Percentiles rank a stretch among this genome's conserved stretches.
Evolutionary conservation across 2,329 filamentous ascomycete species (phyloP).

Genomic region (Claviceps lovelessii): DNA sequence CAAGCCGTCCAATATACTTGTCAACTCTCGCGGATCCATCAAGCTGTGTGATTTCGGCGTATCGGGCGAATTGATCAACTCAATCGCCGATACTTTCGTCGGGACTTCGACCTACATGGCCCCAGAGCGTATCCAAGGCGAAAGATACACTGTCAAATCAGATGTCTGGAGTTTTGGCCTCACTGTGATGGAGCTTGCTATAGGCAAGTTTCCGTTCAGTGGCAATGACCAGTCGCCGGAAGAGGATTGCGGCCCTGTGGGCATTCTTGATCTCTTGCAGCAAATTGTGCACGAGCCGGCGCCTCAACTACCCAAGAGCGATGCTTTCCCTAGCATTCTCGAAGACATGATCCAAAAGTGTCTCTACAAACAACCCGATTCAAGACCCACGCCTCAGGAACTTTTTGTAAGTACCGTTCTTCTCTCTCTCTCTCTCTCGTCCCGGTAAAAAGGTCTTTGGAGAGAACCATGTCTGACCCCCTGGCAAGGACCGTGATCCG

Average conservation of each 20-base stretch:
- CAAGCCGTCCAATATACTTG: slow-evolving; percentile 93
- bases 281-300: slow-evolving; percentile 96
- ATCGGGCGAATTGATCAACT: slow-evolving; percentile 95
- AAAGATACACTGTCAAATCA: slow-evolving; percentile 93
- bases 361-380: slow-evolving; percentile 74
- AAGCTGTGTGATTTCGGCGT: slow-evolving; percentile 98
- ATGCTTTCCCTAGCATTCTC: slow-evolving; percentile 86
- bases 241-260: slow-evolving; percentile 70
- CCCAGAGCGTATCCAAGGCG: slow-evolving; percentile 91
- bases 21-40: slow-evolving; percentile 87
- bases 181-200: slow-evolving; percentile 90
- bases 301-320: slow-evolving; percentile 86
- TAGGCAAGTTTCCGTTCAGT: slow-evolving; percentile 92
- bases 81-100: slow-evolving; percentile 94
- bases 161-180: slow-evolving; percentile 98
- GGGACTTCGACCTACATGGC: slow-evolving; percentile 99
- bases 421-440: no score
- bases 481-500: slow-evolving; percentile 63
- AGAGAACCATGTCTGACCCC: slow-evolving; percentile 3
- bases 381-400: slow-evolving; percentile 82
- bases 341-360: slow-evolving; percentile 98
- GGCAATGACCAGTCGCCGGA: slow-evolving; percentile 57
- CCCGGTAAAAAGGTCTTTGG: neutral
- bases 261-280: slow-evolving; percentile 88
- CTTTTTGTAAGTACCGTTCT: slow-evolving; percentile 50